Conservation (phyloP, 805 yeast genomes). For the Saccharomyces jurei region DNA sequence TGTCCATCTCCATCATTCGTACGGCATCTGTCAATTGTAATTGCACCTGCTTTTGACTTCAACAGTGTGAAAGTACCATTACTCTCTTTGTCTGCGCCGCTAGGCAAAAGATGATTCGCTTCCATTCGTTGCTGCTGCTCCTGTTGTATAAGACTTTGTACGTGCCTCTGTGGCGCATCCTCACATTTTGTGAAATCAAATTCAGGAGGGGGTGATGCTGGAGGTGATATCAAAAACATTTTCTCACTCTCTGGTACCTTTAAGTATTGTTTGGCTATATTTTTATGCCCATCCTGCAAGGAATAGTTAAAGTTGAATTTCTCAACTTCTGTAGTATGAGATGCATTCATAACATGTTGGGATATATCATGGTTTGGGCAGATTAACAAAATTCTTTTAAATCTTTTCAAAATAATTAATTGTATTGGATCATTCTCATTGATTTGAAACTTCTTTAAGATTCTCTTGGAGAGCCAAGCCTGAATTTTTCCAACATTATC, state of each 20-base stretch:
- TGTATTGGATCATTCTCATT: constrained; percentile 16
- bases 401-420: constrained; percentile 15
- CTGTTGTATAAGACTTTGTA: constrained; percentile 1
- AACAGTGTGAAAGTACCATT: constrained; percentile 11
- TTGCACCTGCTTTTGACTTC: constrained; percentile 14
- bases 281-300: constrained; percentile 6
- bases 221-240: constrained; percentile 36
- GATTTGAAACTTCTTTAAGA: constrained; percentile 11
- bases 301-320: constrained; percentile 12
- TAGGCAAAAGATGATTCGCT: constrained; percentile 6
- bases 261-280: constrained; percentile 16
- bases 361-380: constrained; percentile 14
- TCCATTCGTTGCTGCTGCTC: not conserved
- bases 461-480: constrained; percentile 15
- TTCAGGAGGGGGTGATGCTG: constrained; percentile 36
- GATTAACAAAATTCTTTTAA: constrained; percentile 19
- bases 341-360: constrained; percentile 1
- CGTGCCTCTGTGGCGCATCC: constrained; percentile 27
- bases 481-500: constrained; percentile 8
- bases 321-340: not conserved
- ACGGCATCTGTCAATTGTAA: constrained; percentile 16
- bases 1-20: not conserved
- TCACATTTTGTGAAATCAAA: constrained; percentile 34
- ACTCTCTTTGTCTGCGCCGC: not conserved
- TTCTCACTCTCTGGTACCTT: constrained; percentile 29